Evolutionary conservation across 306 rosid genomes (phyloP).

Genomic region (Vigna hirtella): DNA sequence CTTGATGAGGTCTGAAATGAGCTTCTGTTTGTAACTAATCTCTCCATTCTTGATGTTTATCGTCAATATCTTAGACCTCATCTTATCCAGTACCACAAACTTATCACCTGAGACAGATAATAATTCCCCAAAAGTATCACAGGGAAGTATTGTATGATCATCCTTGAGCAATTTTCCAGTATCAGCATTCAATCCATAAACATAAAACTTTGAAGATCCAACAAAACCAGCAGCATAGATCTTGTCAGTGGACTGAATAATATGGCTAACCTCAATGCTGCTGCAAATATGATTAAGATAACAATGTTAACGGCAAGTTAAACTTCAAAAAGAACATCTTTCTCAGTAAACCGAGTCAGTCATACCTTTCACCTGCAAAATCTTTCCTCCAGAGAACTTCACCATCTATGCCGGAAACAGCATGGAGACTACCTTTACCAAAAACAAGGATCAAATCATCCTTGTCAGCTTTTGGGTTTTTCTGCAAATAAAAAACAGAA

Average conservation of each 20-base stretch:
- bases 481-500: constrained; percentile 61
- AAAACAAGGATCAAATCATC: constrained; percentile 78
- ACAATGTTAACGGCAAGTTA: constrained; percentile 45
- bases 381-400: constrained; percentile 83
- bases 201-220: constrained; percentile 69
- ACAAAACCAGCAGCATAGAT: constrained; percentile 71
- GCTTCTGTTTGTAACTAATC: constrained; percentile 59
- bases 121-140: constrained; percentile 74
- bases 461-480: constrained; percentile 73
- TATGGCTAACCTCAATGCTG: constrained; percentile 76
- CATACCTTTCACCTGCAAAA: constrained; percentile 75
- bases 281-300: constrained; percentile 62
- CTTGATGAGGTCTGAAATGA: constrained; percentile 61
- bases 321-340: constrained; percentile 38
- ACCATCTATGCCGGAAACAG: constrained; percentile 83
- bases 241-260: constrained; percentile 67
- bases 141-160: constrained; percentile 56
- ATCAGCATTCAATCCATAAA: constrained; percentile 66
- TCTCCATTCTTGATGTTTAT: constrained; percentile 68
- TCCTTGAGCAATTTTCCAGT: constrained; percentile 81
- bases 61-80: constrained; percentile 66
- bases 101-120: constrained; percentile 66
- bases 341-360: constrained; percentile 28
- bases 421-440: constrained; percentile 77
- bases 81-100: constrained; percentile 75